Percentiles rank a stretch among this genome's conserved stretches.
Evolutionary conservation across 2,329 filamentous ascomycete species (phyloP).

Genomic region (Fusarium buharicum): DNA sequence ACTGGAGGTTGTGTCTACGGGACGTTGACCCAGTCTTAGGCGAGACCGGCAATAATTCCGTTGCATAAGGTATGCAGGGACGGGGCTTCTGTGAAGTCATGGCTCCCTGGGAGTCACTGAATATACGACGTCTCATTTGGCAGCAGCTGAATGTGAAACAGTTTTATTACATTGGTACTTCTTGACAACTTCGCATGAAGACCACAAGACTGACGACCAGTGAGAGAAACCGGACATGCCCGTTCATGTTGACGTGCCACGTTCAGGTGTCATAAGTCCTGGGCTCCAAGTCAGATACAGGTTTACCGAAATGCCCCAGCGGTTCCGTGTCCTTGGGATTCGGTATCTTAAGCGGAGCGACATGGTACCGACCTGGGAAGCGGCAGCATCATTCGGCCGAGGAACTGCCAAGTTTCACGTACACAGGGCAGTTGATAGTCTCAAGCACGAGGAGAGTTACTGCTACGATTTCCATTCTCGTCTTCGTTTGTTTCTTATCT

Average conservation of each 20-base stretch:
- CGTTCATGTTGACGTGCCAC: neutral
- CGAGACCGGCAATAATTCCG: slow-evolving; percentile 40
- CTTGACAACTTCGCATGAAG: slow-evolving; percentile 7
- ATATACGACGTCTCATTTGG: slow-evolving; percentile 35
- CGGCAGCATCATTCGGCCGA: slow-evolving; percentile 26
- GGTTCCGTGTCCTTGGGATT: slow-evolving; percentile 37
- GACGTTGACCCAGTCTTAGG: slow-evolving; percentile 33
- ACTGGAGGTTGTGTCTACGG: slow-evolving; percentile 10
- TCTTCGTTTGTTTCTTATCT: neutral
- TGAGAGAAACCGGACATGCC: neutral
- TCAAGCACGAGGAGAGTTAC: slow-evolving; percentile 6
- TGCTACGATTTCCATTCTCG: slow-evolving; percentile 14
- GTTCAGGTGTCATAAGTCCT: slow-evolving; percentile 1
- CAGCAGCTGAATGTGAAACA: slow-evolving; percentile 42
- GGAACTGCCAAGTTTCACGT: slow-evolving; percentile 12
- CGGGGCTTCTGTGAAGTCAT: slow-evolving; percentile 20
- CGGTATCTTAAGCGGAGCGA: slow-evolving; percentile 23
- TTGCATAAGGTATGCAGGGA: slow-evolving; percentile 33
- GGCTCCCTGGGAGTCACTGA: slow-evolving; percentile 25
- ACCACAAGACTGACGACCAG: neutral
- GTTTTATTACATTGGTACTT: slow-evolving; percentile 23
- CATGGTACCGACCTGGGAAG: slow-evolving; percentile 26
- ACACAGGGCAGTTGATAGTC: slow-evolving; percentile 12
- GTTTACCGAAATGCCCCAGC: slow-evolving; percentile 24
- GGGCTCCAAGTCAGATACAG: slow-evolving; percentile 13